Evolutionary conservation across 2,329 filamentous ascomycete genomes (phyloP), one percentile per base, ranked within the genome.

Genomic region (Colletotrichum sp.): DNA sequence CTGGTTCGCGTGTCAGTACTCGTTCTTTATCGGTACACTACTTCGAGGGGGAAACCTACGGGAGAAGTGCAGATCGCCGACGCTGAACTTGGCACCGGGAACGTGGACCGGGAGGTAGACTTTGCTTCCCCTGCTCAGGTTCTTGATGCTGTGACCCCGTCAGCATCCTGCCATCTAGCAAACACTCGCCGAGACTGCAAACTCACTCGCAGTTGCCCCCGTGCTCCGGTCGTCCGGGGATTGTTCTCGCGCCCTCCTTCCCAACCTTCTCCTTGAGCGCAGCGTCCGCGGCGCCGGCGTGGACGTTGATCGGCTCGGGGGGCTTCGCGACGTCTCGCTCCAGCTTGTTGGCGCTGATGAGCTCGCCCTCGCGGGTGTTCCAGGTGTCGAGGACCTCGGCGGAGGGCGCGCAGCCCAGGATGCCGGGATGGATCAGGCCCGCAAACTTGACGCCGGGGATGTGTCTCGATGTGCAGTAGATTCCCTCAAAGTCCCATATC

Each of bases 31-130:
- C 16, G 34, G 16, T 34, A 26, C 34, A 24, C 14, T 26, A 16
- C 14, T 21, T 16, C 9, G 26, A 24, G 24, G 32, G n/a, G 63
- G 28, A 69, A 32, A 83, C 86, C 79, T 81, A 88, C 88, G 94
- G 6, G 92, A 93, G 84, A 97, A 98, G 84, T 98, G 95, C 43
- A 98, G 85, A 82, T 98, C 96, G 14, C 96, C 96, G 1, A 98
- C 96, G 59, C 92, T 94, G 85, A 98, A 98, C 82, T 98, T 98
- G 60, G 96, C 96, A 0, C 96, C 96, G 0, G 90, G 85, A 6
- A 98, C 95, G 80, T 98, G 96, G 0, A 98, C 94, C 0, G 96
- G 96, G 1, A 98, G 89, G 82, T 96, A 98, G 0, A 98, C 94
- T 82, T 96, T 96, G 74, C 90, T 93, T 3, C 95, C 95, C 8